Evolutionary conservation across 257 asterid genomes (phyloP).

Genomic region (Gentiana macrophylla): DNA sequence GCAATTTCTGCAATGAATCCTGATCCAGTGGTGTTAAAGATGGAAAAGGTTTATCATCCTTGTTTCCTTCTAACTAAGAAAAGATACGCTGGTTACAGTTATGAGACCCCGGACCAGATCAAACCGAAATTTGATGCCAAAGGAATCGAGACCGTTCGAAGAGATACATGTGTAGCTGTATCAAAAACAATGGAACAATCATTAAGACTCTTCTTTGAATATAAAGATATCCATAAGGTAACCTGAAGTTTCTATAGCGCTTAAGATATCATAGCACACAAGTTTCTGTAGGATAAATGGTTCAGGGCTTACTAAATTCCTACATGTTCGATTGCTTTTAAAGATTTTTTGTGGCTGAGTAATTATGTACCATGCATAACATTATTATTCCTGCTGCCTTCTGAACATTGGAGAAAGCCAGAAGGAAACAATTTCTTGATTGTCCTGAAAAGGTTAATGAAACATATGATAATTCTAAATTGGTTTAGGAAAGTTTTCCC

Average conservation of each 20-base stretch:
- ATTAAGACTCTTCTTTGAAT: conserved; percentile 65
- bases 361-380: too few relatives aligned
- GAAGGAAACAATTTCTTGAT: too few relatives aligned
- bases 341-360: too few relatives aligned
- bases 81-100: conserved; percentile 94
- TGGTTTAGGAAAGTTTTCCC: too few relatives aligned
- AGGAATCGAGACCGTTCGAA: conserved; percentile 91
- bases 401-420: too few relatives aligned
- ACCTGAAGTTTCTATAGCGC: conserved; percentile 1
- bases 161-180: conserved; percentile 94
- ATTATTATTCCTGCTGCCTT: too few relatives aligned
- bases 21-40: conserved; percentile 65
- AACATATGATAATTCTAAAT: too few relatives aligned
- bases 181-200: conserved; percentile 88
- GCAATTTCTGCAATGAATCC: conserved; percentile 81
- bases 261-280: not conserved
- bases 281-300: not conserved
- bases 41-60: conserved; percentile 91
- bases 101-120: conserved; percentile 70
- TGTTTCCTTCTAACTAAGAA: conserved; percentile 96
- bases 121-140: conserved; percentile 86
- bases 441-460: too few relatives aligned
- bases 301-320: not conserved
- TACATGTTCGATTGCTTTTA: too few relatives aligned
- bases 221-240: conserved; percentile 56